Evolutionary conservation across 2,329 filamentous ascomycete genomes (phyloP).

Genomic region (Diaporthe vaccinii): DNA sequence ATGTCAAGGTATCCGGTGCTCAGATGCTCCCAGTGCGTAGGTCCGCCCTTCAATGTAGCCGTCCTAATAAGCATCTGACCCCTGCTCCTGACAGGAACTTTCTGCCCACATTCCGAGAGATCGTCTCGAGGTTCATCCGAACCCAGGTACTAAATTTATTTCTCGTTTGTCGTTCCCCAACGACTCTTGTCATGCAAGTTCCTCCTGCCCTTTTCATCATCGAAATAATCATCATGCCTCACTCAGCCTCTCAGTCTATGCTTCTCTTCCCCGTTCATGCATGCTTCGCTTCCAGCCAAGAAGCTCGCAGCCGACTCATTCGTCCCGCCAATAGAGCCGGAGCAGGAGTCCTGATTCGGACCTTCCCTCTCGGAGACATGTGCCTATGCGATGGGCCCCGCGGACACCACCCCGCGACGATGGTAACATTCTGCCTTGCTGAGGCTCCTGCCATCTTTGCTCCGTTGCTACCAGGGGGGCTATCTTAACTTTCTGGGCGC

Average conservation of each 20-base stretch:
- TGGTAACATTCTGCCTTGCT: neutral
- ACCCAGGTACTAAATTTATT: neutral
- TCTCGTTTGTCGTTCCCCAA: neutral
- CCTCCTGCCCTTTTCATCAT: no score
- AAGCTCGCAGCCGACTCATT: conserved; percentile 12
- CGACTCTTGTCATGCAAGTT: no score
- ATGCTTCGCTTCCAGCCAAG: neutral
- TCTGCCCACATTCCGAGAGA: conserved; percentile 1
- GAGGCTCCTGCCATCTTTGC: neutral
- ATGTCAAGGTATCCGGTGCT: neutral
- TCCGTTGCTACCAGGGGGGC: neutral
- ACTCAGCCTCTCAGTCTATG: no score
- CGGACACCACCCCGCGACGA: neutral
- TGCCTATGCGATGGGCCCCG: conserved; percentile 10
- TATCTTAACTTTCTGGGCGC: neutral
- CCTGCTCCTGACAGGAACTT: neutral
- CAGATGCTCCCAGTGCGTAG: neutral
- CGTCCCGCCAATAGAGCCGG: conserved; percentile 20
- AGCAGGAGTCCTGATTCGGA: conserved; percentile 24
- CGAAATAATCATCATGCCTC: neutral
- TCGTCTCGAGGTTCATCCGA: neutral
- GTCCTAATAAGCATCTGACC: neutral
- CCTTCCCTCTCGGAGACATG: neutral
- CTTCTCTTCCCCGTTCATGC: conserved; percentile 5
- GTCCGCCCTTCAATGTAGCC: neutral